A percentile compares a stretch with the other conserved stretches of the same genome.
Conservation (phyloP, 345 rosid species). For the Arabidopsis suecica region DNA sequence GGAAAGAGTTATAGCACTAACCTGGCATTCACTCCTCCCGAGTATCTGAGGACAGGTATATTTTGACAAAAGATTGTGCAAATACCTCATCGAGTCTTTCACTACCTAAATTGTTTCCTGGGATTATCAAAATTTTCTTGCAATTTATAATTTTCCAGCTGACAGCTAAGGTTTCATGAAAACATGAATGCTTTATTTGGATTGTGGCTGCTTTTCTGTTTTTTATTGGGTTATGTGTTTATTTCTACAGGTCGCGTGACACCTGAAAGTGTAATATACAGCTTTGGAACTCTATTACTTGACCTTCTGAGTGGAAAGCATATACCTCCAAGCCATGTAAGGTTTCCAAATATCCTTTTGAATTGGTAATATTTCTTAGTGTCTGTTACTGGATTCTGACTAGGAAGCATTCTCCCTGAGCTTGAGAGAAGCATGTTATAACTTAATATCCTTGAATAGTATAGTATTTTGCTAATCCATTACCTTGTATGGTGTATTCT, state of each 20-base stretch:
- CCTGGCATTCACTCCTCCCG: conserved; percentile 91
- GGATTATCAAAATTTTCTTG: not conserved
- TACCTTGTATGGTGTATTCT: conserved; percentile 31
- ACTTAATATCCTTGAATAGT: not conserved
- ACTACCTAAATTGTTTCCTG: not conserved
- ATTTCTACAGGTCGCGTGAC: conserved; percentile 71
- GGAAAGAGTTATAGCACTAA: conserved; percentile 97
- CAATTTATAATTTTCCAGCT: not conserved
- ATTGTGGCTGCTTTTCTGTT: not conserved
- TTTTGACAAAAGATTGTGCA: not conserved
- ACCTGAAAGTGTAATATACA: conserved; percentile 90
- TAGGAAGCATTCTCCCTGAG: conserved; percentile 7
- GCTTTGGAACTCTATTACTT: conserved; percentile 87
- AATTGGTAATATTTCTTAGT: not conserved
- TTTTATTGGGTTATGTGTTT: not conserved
- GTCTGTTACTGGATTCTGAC: conserved; percentile 2
- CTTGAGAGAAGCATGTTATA: not conserved
- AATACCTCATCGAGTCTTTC: not conserved
- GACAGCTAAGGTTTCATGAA: not conserved
- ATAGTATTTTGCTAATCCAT: not conserved
- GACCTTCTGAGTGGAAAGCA: conserved; percentile 94
- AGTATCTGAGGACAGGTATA: conserved; percentile 83
- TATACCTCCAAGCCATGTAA: conserved; percentile 90
- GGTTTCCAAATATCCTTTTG: conserved; percentile 36
- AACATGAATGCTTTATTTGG: not conserved